A percentile compares a stretch with the other conserved stretches of the same genome.
Evolutionary conservation across 1,139 yeast genomes (phyloP).

Genomic region (Hansenula sp.): DNA sequence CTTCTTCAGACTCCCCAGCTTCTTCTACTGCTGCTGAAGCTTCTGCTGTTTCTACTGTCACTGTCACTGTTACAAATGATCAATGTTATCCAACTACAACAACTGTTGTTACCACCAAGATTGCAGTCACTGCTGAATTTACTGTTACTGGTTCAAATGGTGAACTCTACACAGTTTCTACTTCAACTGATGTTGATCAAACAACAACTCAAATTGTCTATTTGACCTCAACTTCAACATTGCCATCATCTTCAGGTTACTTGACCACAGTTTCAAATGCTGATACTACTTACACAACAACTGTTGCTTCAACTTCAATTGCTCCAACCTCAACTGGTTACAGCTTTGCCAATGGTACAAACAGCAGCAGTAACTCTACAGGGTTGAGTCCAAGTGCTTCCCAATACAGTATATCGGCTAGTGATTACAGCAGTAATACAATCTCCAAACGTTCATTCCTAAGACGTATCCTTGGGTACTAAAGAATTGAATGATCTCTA

Average conservation of each 20-base stretch:
- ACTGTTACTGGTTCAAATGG: slow-evolving; percentile 20
- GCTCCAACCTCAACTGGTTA: slow-evolving; percentile 33
- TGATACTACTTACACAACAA: slow-evolving; percentile 10
- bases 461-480: slow-evolving; percentile 25
- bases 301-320: slow-evolving; percentile 21
- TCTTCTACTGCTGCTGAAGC: slow-evolving; percentile 3
- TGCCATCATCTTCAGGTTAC: slow-evolving; percentile 17
- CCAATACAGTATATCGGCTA: slow-evolving; percentile 1
- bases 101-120: slow-evolving; percentile 4
- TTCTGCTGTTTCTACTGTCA: slow-evolving; percentile 6
- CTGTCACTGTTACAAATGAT: slow-evolving; percentile 11
- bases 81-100: slow-evolving; percentile 10
- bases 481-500: slow-evolving; percentile 1
- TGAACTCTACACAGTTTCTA: slow-evolving; percentile 15
- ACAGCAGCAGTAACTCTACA: slow-evolving; percentile 28
- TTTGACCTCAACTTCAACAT: slow-evolving; percentile 13
- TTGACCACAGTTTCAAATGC: not conserved
- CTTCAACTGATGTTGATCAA: slow-evolving; percentile 22
- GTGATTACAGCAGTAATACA: slow-evolving; percentile 17
- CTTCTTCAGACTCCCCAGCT: slow-evolving; percentile 6
- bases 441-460: slow-evolving; percentile 19
- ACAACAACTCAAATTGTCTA: slow-evolving; percentile 16
- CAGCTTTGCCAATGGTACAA: slow-evolving; percentile 31
- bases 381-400: slow-evolving; percentile 13
- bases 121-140: slow-evolving; percentile 18